These are phyloP conservation scores for Yarrowia sp. DNA, from an alignment of 805 yeast species.

Conservation along the genomic window DNA sequence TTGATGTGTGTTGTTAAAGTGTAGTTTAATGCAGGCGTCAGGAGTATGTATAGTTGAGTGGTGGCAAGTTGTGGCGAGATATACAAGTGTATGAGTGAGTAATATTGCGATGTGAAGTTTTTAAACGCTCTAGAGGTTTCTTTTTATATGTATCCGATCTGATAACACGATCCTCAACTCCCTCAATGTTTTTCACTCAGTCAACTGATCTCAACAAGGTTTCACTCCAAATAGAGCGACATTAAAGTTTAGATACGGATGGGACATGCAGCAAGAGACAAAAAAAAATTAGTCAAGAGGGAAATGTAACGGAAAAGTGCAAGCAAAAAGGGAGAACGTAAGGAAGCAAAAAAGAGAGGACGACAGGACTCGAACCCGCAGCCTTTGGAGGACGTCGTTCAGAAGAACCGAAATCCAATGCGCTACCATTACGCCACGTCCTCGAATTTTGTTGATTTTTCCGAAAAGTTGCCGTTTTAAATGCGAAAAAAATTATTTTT, in stretches of 20 bases:
- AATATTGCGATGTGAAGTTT: too few species aligned
- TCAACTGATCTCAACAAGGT: background rate
- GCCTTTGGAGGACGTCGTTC: conserved; percentile 28
- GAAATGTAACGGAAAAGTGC: background rate
- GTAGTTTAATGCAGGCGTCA: background rate
- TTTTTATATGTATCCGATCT: too few species aligned
- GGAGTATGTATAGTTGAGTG: background rate
- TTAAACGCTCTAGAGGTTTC: too few species aligned
- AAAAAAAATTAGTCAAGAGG: background rate
- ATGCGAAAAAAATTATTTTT: background rate
- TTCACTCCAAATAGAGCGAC: background rate
- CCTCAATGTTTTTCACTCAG: too few species aligned
- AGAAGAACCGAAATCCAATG: conserved; percentile 26
- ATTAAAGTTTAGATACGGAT: conserved; percentile 2
- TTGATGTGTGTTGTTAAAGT: background rate
- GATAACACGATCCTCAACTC: too few species aligned
- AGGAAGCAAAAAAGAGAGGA: conserved; percentile 11
- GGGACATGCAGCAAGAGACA: conserved; percentile 4
- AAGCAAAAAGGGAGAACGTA: background rate
- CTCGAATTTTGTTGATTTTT: background rate
- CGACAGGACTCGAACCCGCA: conserved; percentile 28
- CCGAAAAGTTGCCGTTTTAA: background rate
- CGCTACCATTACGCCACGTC: conserved; percentile 28
- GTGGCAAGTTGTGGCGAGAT: too few species aligned
- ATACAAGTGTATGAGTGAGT: background rate